Conservation (phyloP, 2,329 filamentous ascomycete genomes). For the Ophiocordyceps polyrhachis-furcata region DNA sequence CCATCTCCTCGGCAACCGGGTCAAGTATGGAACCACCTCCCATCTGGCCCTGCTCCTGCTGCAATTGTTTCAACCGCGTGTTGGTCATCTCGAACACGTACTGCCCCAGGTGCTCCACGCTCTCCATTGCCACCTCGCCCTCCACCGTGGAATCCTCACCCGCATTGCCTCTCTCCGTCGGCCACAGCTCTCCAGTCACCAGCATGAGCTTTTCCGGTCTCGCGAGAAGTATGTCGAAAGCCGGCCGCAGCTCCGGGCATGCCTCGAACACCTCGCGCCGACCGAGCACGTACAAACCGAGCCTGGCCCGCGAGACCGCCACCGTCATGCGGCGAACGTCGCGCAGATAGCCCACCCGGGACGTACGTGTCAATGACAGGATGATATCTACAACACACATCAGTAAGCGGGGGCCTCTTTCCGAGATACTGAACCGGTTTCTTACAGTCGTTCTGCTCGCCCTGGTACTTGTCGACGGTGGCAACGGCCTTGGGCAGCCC, state of each 20-base stretch:
- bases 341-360: conserved; percentile 75
- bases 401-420: background rate
- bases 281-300: conserved; percentile 84
- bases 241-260: conserved; percentile 71
- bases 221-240: conserved; percentile 60
- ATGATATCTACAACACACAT: conserved; percentile 60
- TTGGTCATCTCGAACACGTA: conserved; percentile 96
- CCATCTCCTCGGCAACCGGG: conserved; percentile 8
- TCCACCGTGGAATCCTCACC: conserved; percentile 24
- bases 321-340: conserved; percentile 89
- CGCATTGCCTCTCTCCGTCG: conserved; percentile 34
- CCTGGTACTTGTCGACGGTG: conserved; percentile 97
- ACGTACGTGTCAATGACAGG: conserved; percentile 78
- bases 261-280: conserved; percentile 75
- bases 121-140: conserved; percentile 58
- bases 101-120: conserved; percentile 83
- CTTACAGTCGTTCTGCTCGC: conserved; percentile 97
- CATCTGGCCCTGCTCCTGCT: conserved; percentile 15
- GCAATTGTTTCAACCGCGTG: conserved; percentile 31
- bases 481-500: conserved; percentile 77
- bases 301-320: conserved; percentile 74
- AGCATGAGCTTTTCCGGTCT: conserved; percentile 68
- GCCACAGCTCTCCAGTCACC: conserved; percentile 74
- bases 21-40: conserved; percentile 5
- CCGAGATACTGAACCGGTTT: background rate